Percentiles rank a stretch among this genome's conserved stretches.
Evolutionary conservation across 441 rosid genomes (phyloP).

Genomic region (Manihot esculenta): DNA sequence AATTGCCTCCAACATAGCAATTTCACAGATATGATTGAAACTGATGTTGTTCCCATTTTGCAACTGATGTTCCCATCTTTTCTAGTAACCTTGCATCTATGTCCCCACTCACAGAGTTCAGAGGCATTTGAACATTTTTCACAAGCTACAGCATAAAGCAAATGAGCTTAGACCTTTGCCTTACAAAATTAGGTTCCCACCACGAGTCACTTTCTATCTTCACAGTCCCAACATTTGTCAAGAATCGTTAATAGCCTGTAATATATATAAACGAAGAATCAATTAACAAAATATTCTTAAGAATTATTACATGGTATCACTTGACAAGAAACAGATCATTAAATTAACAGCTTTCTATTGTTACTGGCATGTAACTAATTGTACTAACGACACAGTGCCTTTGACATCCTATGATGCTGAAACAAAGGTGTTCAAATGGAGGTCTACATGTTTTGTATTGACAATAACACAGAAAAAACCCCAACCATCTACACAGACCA

Average conservation of each 20-base stretch:
- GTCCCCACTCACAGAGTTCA: conserved; percentile 20
- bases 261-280: neutral
- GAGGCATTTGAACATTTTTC: conserved; percentile 21
- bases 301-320: neutral
- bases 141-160: conserved; percentile 24
- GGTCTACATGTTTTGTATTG: neutral
- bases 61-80: conserved; percentile 8
- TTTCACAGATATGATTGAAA: conserved; percentile 23
- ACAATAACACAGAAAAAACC: conserved; percentile 5
- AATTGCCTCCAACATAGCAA: conserved; percentile 11
- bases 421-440: neutral
- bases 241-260: conserved; percentile 30
- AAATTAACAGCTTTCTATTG: neutral
- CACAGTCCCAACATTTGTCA: conserved; percentile 12
- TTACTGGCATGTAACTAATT: neutral
- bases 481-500: neutral
- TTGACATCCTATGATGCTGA: neutral
- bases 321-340: neutral
- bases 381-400: neutral
- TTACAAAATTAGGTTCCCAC: conserved; percentile 19
- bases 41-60: too few species aligned
- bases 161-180: conserved; percentile 22
- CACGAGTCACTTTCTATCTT: conserved; percentile 1
- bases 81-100: conserved; percentile 20
- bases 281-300: neutral